Percentiles rank a stretch among this genome's conserved stretches.
Conservation (phyloP, 176 grass and related monocot genomes). For the Microstegium vimineum region DNA sequence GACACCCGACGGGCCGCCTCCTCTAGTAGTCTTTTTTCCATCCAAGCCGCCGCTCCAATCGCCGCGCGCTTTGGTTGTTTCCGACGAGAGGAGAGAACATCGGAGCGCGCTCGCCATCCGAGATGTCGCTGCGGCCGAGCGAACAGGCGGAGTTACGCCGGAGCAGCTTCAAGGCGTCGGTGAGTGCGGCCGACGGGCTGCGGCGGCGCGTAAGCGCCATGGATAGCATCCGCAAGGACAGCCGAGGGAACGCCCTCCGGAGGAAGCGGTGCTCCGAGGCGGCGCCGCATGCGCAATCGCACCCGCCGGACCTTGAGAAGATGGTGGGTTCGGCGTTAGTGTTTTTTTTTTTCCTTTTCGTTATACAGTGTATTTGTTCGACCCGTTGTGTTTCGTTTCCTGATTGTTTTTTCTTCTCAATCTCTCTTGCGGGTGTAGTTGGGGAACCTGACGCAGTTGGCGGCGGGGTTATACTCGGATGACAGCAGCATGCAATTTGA, state of each 20-base stretch:
- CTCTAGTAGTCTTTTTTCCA: neutral
- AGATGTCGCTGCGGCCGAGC: conserved; percentile 65
- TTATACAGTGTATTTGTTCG: neutral
- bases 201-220: conserved; percentile 19
- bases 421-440: neutral
- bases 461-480: conserved; percentile 41
- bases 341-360: neutral
- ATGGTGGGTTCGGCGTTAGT: neutral
- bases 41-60: neutral
- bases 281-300: neutral
- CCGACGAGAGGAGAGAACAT: neutral
- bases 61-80: neutral
- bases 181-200: conserved; percentile 41
- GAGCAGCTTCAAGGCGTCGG: conserved; percentile 52
- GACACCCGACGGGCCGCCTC: neutral
- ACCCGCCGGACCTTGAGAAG: conserved; percentile 12
- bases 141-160: conserved; percentile 43
- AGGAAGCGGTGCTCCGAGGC: conserved; percentile 35
- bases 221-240: conserved; percentile 36
- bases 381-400: neutral
- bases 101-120: neutral
- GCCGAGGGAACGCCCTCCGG: conserved; percentile 38
- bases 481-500: conserved; percentile 43
- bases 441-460: conserved; percentile 31
- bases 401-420: neutral